Percentiles rank a stretch among this genome's conserved stretches.
phyloP scores from a whole-genome alignment of 441 rosid genomes.

The Pelargonium fulgidum region DNA sequence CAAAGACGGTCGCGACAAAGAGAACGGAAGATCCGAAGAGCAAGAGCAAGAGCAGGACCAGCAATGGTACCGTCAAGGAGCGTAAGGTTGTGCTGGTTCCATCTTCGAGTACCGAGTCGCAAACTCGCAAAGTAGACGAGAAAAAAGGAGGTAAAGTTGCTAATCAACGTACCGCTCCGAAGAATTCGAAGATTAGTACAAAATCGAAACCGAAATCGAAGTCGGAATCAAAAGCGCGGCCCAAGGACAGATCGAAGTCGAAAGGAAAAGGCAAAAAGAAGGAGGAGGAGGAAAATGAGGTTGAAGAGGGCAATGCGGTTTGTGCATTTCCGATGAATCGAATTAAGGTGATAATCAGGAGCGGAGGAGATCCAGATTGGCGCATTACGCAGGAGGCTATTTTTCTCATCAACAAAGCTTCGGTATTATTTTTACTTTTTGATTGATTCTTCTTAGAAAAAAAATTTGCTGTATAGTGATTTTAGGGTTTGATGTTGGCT shows the following conservation, averaged over 20 bases:
- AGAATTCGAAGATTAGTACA: neutral
- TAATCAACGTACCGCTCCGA: slow-evolving; percentile 9
- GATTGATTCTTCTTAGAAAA: neutral
- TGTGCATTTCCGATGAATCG: slow-evolving; percentile 66
- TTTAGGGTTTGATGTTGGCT: neutral
- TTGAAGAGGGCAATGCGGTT: slow-evolving; percentile 1
- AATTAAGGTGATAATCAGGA: slow-evolving; percentile 60
- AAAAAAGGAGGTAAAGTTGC: slow-evolving; percentile 11
- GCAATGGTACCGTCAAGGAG: slow-evolving; percentile 27
- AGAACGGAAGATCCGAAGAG: slow-evolving; percentile 11
- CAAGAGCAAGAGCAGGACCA: slow-evolving; percentile 19
- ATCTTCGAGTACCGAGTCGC: slow-evolving; percentile 34
- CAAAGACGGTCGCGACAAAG: neutral
- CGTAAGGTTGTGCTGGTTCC: slow-evolving; percentile 21
- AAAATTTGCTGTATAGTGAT: slow-evolving; percentile 1
- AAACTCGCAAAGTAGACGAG: neutral
- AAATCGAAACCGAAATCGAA: slow-evolving; percentile 8
- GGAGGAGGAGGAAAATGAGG: slow-evolving; percentile 30
- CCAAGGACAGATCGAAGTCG: slow-evolving; percentile 17
- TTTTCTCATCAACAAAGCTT: slow-evolving; percentile 75
- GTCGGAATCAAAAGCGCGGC: neutral
- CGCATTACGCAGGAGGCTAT: slow-evolving; percentile 52
- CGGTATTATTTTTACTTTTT: slow-evolving; percentile 45
- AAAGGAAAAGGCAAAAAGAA: slow-evolving; percentile 20
- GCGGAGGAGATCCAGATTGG: slow-evolving; percentile 31